Percentiles rank a stretch among this genome's conserved stretches.
phyloP scores from a whole-genome alignment of 2,329 filamentous ascomycete species.

The Phialophora tarda region DNA sequence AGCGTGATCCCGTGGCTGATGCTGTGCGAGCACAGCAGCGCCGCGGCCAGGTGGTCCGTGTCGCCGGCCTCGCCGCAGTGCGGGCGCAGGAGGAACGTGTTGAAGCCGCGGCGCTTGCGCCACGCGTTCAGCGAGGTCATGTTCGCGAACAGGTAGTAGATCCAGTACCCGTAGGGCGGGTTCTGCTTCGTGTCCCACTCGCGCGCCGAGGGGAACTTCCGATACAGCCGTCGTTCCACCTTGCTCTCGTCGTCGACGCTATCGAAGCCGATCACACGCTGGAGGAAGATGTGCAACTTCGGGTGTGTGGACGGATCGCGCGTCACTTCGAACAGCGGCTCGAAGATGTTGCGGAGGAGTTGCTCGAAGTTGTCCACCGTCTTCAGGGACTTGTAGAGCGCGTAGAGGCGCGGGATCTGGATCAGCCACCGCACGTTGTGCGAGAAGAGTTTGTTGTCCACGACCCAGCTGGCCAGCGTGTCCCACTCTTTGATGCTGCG shows the following conservation, averaged over 20 bases:
- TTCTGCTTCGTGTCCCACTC: conserved; percentile 93
- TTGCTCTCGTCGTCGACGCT: conserved; percentile 99
- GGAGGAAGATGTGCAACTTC: conserved; percentile 91
- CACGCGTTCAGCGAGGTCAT: conserved; percentile 90
- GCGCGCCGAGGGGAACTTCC: conserved; percentile 89
- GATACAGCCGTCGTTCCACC: conserved; percentile 88
- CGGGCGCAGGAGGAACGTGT: conserved; percentile 88
- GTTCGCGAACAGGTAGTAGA: conserved; percentile 96
- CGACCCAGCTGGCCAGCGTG: conserved; percentile 94
- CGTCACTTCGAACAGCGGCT: conserved; percentile 93
- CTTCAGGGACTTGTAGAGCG: conserved; percentile 89
- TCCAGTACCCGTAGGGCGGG: conserved; percentile 98
- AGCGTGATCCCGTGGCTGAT: conserved; percentile 94
- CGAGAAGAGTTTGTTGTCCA: conserved; percentile 97
- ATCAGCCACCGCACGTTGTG: conserved; percentile 98
- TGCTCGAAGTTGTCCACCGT: conserved; percentile 90
- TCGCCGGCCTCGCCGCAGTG: conserved; percentile 98
- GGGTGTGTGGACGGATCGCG: conserved; percentile 83
- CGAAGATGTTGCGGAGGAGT: conserved; percentile 87
- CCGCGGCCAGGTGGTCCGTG: conserved; percentile 91
- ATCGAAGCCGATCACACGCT: conserved; percentile 95
- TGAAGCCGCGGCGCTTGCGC: conserved; percentile 90
- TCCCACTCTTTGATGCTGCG: conserved; percentile 94
- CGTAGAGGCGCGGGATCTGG: conserved; percentile 90
- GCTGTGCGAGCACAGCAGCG: conserved; percentile 89